Evolutionary conservation across 2,329 filamentous ascomycete genomes (phyloP).

Genomic region (Alternaria brassicicola): DNA sequence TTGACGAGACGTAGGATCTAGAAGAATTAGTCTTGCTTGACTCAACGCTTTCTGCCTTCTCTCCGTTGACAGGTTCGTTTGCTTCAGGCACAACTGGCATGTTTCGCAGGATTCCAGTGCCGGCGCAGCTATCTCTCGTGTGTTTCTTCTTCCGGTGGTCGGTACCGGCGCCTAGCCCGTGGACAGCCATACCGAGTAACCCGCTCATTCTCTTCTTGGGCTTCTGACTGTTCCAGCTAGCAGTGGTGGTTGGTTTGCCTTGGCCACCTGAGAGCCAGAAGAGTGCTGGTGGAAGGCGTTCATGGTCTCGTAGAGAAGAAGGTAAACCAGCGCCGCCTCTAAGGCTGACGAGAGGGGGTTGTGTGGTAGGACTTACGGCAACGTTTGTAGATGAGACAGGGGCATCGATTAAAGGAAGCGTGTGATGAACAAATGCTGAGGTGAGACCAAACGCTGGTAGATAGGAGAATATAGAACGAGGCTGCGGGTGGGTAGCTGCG

Average conservation of each 20-base stretch:
- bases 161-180: slow-evolving; percentile 10
- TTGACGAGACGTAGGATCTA: background rate
- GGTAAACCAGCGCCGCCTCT: slow-evolving; percentile 25
- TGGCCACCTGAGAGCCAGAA: slow-evolving; percentile 37
- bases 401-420: background rate
- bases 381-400: background rate
- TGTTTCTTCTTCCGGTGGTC: background rate
- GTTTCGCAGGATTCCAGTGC: background rate
- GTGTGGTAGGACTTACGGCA: background rate
- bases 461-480: background rate
- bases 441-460: background rate
- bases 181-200: slow-evolving; percentile 31
- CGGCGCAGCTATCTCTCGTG: rapidly evolving
- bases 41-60: background rate
- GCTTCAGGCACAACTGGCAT: background rate
- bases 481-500: background rate
- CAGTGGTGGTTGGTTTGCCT: slow-evolving; percentile 16
- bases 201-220: slow-evolving; percentile 34
- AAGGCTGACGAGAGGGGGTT: slow-evolving; percentile 7
- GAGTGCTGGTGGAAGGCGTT: slow-evolving; percentile 22
- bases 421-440: background rate
- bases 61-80: background rate
- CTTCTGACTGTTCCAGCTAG: slow-evolving; percentile 29
- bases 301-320: slow-evolving; percentile 2
- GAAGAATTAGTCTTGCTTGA: background rate